Evolutionary conservation across 2,329 filamentous ascomycete species (phyloP).

Genomic region (Aspergillus sp.): DNA sequence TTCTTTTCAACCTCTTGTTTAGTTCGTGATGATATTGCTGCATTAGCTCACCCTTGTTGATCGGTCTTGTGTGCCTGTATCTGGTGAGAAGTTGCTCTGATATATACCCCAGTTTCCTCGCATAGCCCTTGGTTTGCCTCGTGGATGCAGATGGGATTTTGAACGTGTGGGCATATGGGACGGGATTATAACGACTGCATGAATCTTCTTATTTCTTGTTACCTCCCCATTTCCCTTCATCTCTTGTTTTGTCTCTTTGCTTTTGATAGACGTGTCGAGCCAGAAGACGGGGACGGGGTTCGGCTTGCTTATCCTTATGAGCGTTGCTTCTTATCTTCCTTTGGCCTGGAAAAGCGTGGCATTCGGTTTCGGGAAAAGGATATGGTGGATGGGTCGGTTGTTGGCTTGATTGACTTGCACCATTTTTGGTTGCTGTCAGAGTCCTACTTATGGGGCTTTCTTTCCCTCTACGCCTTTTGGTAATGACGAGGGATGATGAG

Average conservation of each 20-base stretch:
- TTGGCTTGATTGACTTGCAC: too few relatives aligned
- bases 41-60: constrained; percentile 5
- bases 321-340: background rate
- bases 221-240: background rate
- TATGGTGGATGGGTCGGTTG: too few relatives aligned
- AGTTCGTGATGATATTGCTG: constrained; percentile 1
- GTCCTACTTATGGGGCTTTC: background rate
- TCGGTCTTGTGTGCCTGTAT: constrained; percentile 14
- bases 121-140: constrained; percentile 23
- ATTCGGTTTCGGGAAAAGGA: background rate
- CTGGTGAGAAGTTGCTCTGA: constrained; percentile 19
- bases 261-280: background rate
- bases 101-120: constrained; percentile 27
- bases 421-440: too few relatives aligned
- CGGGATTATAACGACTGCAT: constrained; percentile 25
- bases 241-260: background rate
- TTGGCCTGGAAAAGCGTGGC: background rate
- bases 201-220: constrained; percentile 19
- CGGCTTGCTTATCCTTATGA: background rate
- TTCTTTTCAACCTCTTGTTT: constrained; percentile 2
- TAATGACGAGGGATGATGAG: too few relatives aligned
- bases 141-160: constrained; percentile 16
- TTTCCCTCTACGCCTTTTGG: background rate
- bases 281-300: background rate
- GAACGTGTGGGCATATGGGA: constrained; percentile 15